A percentile compares a stretch with the other conserved stretches of the same genome.
These are phyloP conservation scores for Grigorovia yakushimaensis DNA, from an alignment of 805 yeast species.

Conservation along the genomic window DNA sequence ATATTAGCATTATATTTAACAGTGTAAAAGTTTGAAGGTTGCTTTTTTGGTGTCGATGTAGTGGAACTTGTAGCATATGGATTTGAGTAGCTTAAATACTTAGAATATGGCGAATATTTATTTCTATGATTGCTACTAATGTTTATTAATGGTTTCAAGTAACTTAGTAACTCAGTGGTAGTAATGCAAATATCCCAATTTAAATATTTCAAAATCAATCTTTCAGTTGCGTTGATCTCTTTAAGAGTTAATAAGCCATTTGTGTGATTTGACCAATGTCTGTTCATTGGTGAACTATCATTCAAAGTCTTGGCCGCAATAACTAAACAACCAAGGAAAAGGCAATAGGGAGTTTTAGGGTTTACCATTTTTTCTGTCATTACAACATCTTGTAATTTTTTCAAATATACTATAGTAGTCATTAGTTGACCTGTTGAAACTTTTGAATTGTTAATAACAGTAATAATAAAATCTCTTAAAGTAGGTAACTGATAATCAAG, in stretches of 20 bases:
- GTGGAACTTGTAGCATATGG: background rate
- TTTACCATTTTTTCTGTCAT: slow-evolving; percentile 48
- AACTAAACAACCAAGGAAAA: slow-evolving; percentile 80
- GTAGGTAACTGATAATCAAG: slow-evolving; percentile 28
- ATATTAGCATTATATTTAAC: background rate
- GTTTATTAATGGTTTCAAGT: slow-evolving; percentile 34
- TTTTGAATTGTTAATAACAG: slow-evolving; percentile 67
- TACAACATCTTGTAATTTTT: slow-evolving; percentile 72
- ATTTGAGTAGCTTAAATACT: background rate
- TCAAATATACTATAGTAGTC: slow-evolving; percentile 81
- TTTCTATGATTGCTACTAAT: background rate
- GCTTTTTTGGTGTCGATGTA: background rate
- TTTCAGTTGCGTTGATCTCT: slow-evolving; percentile 87
- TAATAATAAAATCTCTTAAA: slow-evolving; percentile 56
- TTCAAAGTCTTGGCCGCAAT: slow-evolving; percentile 89
- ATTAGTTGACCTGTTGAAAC: slow-evolving; percentile 92
- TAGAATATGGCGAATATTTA: background rate
- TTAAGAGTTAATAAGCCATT: slow-evolving; percentile 66
- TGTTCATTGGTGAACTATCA: slow-evolving; percentile 91
- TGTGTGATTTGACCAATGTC: slow-evolving; percentile 93
- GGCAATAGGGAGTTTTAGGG: slow-evolving; percentile 77
- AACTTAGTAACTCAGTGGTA: slow-evolving; percentile 57
- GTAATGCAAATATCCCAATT: slow-evolving; percentile 78
- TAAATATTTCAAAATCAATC: slow-evolving; percentile 72
- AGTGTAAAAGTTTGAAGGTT: background rate